These are phyloP conservation scores for Taphrina deformans DNA, from an alignment of 1,139 yeast genomes.

Conservation along the genomic window DNA sequence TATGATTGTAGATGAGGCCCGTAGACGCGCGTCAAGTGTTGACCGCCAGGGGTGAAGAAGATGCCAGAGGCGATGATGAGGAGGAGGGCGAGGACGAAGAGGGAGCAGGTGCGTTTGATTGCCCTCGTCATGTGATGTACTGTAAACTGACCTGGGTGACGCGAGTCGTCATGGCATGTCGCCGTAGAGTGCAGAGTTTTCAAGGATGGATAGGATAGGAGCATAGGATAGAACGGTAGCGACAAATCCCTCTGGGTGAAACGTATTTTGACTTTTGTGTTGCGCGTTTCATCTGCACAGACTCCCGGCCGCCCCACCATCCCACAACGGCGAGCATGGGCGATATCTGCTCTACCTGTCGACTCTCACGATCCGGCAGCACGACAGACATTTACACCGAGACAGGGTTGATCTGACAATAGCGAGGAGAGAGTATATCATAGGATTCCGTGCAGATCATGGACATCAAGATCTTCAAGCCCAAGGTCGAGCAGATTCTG, in stretches of 20 bases:
- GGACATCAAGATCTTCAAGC: slow-evolving; percentile 18
- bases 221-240: too few relatives aligned
- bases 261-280: slow-evolving; percentile 4
- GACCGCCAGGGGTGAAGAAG: not conserved
- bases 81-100: not conserved
- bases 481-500: slow-evolving; percentile 58
- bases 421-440: too few relatives aligned
- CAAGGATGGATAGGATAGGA: too few relatives aligned
- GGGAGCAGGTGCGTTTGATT: not conserved
- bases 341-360: too few relatives aligned
- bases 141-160: too few relatives aligned
- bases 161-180: not conserved
- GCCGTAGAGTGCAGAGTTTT: too few relatives aligned
- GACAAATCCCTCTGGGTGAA: too few relatives aligned
- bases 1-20: not conserved
- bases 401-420: too few relatives aligned
- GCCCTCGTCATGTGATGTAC: slow-evolving; percentile 7
- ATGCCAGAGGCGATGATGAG: not conserved
- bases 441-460: too few relatives aligned
- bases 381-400: not conserved
- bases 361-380: too few relatives aligned
- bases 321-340: too few relatives aligned
- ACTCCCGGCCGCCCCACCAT: not conserved
- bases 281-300: not conserved
- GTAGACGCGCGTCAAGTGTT: slow-evolving; percentile 8